Percentiles rank a stretch among this genome's conserved stretches.
phyloP scores from a whole-genome alignment of 345 rosid species.

The Eutrema heterophyllum region DNA sequence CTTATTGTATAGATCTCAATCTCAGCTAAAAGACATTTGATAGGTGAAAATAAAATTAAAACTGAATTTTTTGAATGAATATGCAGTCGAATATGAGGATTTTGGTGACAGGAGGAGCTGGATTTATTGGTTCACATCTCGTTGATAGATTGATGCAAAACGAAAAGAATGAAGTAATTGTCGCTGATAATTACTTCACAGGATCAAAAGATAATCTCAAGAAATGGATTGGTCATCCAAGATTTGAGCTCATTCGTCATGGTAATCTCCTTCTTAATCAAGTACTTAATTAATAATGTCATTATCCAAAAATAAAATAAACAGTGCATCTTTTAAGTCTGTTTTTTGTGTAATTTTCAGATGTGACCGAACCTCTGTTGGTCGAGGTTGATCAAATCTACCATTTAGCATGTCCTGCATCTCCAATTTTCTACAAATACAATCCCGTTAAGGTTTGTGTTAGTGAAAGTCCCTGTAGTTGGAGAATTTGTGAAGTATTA shows the following conservation, averaged over 20 bases:
- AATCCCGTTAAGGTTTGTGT: slow-evolving; percentile 83
- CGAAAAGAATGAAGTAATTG: slow-evolving; percentile 86
- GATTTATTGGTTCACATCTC: slow-evolving; percentile 89
- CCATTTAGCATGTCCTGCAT: slow-evolving; percentile 98
- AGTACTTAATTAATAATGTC: background rate
- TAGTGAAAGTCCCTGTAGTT: no score
- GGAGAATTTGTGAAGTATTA: no score
- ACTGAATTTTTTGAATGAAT: background rate
- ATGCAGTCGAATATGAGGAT: slow-evolving; percentile 89
- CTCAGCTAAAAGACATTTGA: background rate
- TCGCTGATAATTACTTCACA: slow-evolving; percentile 87
- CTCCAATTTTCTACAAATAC: slow-evolving; percentile 90
- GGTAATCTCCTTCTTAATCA: slow-evolving; percentile 41
- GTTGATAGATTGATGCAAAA: slow-evolving; percentile 90
- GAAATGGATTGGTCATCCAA: slow-evolving; percentile 91
- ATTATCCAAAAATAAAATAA: no score
- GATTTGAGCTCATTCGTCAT: slow-evolving; percentile 95
- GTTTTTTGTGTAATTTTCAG: slow-evolving; percentile 23
- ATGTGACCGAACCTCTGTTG: slow-evolving; percentile 77
- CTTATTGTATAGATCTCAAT: background rate
- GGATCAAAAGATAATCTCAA: slow-evolving; percentile 86
- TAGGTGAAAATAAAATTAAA: background rate
- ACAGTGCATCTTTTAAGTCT: background rate
- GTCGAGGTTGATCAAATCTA: slow-evolving; percentile 89
- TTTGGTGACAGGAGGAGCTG: slow-evolving; percentile 93